A percentile compares a stretch with the other conserved stretches of the same genome.
phyloP scores from a whole-genome alignment of 768 basidiomycete species.

The Cytidiella melzeri region DNA sequence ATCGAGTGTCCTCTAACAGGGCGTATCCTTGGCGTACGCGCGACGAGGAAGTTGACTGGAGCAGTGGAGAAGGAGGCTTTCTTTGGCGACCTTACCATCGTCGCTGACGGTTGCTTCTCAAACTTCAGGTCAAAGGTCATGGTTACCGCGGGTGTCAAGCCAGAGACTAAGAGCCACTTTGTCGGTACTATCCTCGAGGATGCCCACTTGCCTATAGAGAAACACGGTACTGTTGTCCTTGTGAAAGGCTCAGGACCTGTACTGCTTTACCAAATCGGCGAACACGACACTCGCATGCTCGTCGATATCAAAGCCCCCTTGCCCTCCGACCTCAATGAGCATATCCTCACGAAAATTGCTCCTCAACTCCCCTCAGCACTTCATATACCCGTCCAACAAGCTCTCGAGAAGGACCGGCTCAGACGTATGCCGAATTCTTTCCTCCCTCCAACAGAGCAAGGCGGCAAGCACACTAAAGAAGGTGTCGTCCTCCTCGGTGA shows the following conservation, averaged over 20 bases:
- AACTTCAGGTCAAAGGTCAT: constrained; percentile 79
- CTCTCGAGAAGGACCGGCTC: constrained; percentile 75
- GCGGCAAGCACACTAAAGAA: constrained; percentile 39
- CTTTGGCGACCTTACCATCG: constrained; percentile 71
- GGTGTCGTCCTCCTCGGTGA: constrained; percentile 88
- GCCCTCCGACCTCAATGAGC: constrained; percentile 74
- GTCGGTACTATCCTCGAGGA: constrained; percentile 82
- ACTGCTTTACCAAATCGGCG: constrained; percentile 85
- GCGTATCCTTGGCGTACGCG: constrained; percentile 61
- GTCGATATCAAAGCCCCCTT: constrained; percentile 83
- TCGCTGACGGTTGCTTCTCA: constrained; percentile 94
- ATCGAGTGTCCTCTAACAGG: constrained; percentile 49
- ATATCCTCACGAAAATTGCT: constrained; percentile 63
- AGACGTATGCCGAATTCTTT: constrained; percentile 95
- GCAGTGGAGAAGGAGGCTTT: constrained; percentile 43
- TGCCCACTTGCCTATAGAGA: constrained; percentile 60
- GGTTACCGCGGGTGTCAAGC: constrained; percentile 41
- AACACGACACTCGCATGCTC: constrained; percentile 88
- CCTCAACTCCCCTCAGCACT: constrained; percentile 77
- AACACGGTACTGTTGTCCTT: constrained; percentile 81
- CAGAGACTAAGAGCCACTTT: constrained; percentile 69
- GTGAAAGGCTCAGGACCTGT: constrained; percentile 82
- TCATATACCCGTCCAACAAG: constrained; percentile 55
- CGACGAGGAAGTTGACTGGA: constrained; percentile 37
- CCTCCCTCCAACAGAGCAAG: constrained; percentile 74